Conservation (phyloP, 2,329 filamentous ascomycete genomes). For the Hypomyces perniciosus region DNA sequence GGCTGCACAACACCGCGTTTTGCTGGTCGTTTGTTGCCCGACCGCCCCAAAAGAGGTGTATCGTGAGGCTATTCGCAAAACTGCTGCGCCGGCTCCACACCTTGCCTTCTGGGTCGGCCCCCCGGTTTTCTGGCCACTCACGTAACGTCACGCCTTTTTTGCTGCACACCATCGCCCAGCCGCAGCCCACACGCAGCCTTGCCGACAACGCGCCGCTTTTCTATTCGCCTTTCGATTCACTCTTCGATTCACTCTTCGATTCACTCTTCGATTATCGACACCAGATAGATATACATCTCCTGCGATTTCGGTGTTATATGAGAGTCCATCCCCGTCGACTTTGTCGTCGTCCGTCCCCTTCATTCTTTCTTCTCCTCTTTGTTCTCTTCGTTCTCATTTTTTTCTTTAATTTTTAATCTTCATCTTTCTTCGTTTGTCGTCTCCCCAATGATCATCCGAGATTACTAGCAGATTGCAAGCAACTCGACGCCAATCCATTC, state of each 20-base stretch:
- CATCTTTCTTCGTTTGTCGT: neutral
- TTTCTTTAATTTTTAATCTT: neutral
- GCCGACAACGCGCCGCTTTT: conserved; percentile 2
- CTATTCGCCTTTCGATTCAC: neutral
- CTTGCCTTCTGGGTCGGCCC: conserved; percentile 11
- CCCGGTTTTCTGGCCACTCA: conserved; percentile 18
- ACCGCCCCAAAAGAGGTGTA: conserved; percentile 17
- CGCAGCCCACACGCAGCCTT: conserved; percentile 10
- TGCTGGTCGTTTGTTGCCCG: conserved; percentile 17
- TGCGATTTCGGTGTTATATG: too few species aligned
- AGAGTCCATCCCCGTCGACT: neutral
- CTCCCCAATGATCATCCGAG: too few species aligned
- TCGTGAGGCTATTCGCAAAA: conserved; percentile 37
- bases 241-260: neutral
- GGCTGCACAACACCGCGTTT: conserved; percentile 7
- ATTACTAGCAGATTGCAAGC: too few species aligned
- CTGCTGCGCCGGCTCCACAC: conserved; percentile 12
- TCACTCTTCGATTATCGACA: neutral
- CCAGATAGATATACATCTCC: too few species aligned
- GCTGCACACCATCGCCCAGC: conserved; percentile 8
- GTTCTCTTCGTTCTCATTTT: neutral
- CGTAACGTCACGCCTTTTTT: conserved; percentile 14
- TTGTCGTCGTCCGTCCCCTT: neutral
- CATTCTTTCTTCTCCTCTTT: neutral
- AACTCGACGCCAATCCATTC: neutral